Evolutionary conservation across 306 rosid species (phyloP), one percentile per base, ranked within the genome.

Genomic region (Mucuna pruriens): DNA sequence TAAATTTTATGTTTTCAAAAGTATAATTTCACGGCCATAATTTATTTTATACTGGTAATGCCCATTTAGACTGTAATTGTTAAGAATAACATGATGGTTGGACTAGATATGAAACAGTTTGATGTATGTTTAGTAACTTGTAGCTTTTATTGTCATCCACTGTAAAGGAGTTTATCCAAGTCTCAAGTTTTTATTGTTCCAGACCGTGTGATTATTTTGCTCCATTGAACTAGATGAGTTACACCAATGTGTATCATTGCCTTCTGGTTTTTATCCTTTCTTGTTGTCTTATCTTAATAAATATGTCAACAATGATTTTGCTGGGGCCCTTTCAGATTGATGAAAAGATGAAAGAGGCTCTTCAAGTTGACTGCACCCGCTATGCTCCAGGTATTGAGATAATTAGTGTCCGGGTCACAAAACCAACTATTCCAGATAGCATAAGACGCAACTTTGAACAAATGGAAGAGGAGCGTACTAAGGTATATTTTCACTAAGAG

Each of bases 391-490:
- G 99, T 19, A 93, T 95, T 75, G 98, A 95, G 85, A 90, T 95
- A 39, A 80, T 95, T 60, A 89, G 90, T 26, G 99, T 95, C 36
- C 96, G 96, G 34, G 93, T 93, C 68, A 95, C 98, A 60, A 95
- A 95, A 83, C 98, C 97, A 13, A 87, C 86, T 7, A 95, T 95
- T 88, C 99, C 99, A 4, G 86, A 87, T 1, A 90, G 90, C 58
- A 89, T 93, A 75, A 88, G 91, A 81, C 82, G 86, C 62, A 93
- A 93, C 83, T 95, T 91, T 16, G 92, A 91, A 79, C 93, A 90
- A 82, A 95, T 93, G 99, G 99, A 93, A 81, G 98, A 92, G 84
- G 99, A 93, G 80, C 98, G 97, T 23, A 95, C 98, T 58, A 95
- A 93, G 97, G 99, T 93, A 83, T 74, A 40, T 46, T 83, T 55